Conservation (phyloP, 495 filamentous ascomycete species). For the Darksidea phi region DNA sequence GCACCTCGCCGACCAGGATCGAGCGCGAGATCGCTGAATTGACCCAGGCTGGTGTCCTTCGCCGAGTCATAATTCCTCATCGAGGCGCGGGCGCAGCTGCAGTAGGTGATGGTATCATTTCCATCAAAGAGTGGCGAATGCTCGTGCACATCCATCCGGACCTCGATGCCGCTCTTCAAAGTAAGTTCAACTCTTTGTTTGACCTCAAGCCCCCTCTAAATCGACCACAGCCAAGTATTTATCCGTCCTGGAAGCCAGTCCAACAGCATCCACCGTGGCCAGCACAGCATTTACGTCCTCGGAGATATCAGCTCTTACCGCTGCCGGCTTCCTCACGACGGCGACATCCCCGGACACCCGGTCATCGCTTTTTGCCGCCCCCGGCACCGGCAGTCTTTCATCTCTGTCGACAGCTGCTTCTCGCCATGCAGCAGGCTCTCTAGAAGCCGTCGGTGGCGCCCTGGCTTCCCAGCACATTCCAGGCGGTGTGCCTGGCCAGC, state of each 20-base stretch:
- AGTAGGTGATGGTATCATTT: conserved; percentile 69
- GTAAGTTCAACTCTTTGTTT: conserved; percentile 38
- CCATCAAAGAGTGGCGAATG: conserved; percentile 60
- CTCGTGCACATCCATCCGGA: conserved; percentile 49
- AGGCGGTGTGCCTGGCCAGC: conserved; percentile 45
- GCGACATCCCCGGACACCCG: conserved; percentile 49
- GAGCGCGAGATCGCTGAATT: conserved; percentile 73
- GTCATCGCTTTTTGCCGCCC: conserved; percentile 54
- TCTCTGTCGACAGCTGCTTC: conserved; percentile 55
- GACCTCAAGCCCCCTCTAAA: conserved; percentile 37
- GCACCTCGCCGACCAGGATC: conserved; percentile 63
- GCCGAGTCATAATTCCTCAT: conserved; percentile 66
- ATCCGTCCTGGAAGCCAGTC: conserved; percentile 54
- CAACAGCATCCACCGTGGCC: conserved; percentile 54
- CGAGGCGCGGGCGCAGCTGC: conserved; percentile 59
- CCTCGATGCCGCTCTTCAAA: conserved; percentile 52
- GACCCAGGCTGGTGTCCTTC: conserved; percentile 56
- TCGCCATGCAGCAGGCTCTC: conserved; percentile 59
- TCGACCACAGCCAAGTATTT: conserved; percentile 49
- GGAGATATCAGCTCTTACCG: conserved; percentile 60
- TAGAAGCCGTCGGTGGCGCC: conserved; percentile 62
- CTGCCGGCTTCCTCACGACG: conserved; percentile 69
- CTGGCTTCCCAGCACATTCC: conserved; percentile 55
- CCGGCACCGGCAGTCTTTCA: conserved; percentile 52
- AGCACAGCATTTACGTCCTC: conserved; percentile 49